A percentile compares a stretch with the other conserved stretches of the same genome.
Evolutionary conservation across 2,329 filamentous ascomycete species (phyloP).

Genomic region (Emydomyces testavorans): DNA sequence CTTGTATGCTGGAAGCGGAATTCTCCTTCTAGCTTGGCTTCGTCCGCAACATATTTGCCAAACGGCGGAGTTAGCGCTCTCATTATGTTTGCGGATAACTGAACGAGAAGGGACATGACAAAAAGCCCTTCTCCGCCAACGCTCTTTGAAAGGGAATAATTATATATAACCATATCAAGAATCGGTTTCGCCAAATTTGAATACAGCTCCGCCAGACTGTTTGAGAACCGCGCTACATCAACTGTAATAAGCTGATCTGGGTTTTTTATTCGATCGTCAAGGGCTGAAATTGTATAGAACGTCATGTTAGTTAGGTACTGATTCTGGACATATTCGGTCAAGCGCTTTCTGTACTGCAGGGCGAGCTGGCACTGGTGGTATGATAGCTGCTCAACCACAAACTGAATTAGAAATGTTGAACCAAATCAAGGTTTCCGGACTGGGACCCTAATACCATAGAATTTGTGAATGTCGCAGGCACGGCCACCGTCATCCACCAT

Average conservation of each 20-base stretch:
- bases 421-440: neutral
- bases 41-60: slow-evolving; percentile 93
- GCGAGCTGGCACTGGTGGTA: slow-evolving; percentile 95
- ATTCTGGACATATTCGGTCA: slow-evolving; percentile 92
- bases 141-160: slow-evolving; percentile 80
- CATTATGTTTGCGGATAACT: slow-evolving; percentile 87
- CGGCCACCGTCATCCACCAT: slow-evolving; percentile 97
- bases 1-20: slow-evolving; percentile 92
- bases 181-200: slow-evolving; percentile 92
- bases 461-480: slow-evolving; percentile 95
- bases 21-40: slow-evolving; percentile 86
- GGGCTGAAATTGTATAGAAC: slow-evolving; percentile 87
- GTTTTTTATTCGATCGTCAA: slow-evolving; percentile 97
- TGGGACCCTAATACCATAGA: slow-evolving; percentile 61
- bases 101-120: slow-evolving; percentile 87
- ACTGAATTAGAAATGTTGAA: neutral
- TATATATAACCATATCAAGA: slow-evolving; percentile 94
- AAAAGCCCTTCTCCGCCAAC: slow-evolving; percentile 95
- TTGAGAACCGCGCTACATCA: slow-evolving; percentile 91
- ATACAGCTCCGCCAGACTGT: slow-evolving; percentile 87
- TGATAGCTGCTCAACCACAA: slow-evolving; percentile 51
- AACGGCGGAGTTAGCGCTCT: slow-evolving; percentile 89
- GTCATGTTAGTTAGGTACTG: slow-evolving; percentile 96
- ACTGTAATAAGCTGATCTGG: slow-evolving; percentile 95
- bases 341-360: slow-evolving; percentile 77